Evolutionary conservation across 2,329 filamentous ascomycete genomes (phyloP).

Genomic region (Colletotrichum aenigma): DNA sequence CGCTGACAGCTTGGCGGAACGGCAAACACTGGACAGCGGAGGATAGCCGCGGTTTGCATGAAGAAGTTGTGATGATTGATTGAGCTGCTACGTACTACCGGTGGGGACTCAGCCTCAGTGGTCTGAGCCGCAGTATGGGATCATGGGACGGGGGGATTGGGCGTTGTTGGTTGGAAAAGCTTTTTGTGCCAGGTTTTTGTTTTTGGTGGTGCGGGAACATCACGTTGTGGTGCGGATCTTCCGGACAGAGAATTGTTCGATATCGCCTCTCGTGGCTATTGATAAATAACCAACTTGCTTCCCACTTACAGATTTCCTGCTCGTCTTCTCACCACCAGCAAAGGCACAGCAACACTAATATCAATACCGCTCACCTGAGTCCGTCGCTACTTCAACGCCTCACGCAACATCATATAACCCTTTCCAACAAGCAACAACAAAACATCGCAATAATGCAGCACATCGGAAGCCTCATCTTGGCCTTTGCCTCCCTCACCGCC

Average conservation of each 20-base stretch:
- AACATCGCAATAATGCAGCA: not conserved
- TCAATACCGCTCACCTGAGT: not conserved
- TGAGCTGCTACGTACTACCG: not conserved
- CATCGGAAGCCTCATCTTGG: not conserved
- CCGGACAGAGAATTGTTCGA: not conserved
- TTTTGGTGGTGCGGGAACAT: not conserved
- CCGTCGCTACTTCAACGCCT: not conserved
- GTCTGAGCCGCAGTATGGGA: not conserved
- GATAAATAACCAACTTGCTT: not conserved
- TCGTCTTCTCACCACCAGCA: not conserved
- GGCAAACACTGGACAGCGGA: not conserved
- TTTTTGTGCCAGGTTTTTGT: not conserved
- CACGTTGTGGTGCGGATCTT: not conserved
- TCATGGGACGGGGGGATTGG: not conserved
- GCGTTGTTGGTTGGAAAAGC: not conserved
- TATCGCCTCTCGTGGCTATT: not conserved
- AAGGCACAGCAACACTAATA: not conserved
- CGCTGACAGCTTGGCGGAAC: not conserved
- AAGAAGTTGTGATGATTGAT: not conserved
- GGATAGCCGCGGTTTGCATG: not conserved
- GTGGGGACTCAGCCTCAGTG: not conserved
- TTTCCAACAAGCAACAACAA: not conserved
- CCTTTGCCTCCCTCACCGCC: constrained; percentile 2
- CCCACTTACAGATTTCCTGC: not conserved
- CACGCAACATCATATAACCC: not conserved